These are phyloP conservation scores for Daldinia decipiens DNA, from an alignment of 495 filamentous ascomycete genomes.

Conservation along the genomic window DNA sequence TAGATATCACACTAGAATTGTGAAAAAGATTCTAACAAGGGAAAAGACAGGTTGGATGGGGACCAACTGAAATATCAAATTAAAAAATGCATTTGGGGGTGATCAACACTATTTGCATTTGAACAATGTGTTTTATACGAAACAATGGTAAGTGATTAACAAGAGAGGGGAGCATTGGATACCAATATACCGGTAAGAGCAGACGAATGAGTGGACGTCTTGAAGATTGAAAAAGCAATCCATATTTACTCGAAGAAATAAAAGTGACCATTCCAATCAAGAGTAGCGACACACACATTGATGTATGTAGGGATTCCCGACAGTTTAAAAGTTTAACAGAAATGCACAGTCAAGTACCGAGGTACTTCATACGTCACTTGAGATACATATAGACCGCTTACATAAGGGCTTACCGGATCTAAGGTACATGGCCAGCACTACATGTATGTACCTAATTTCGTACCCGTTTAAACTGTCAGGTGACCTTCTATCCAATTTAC, in stretches of 20 bases:
- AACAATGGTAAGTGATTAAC: neutral
- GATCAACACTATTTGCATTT: neutral
- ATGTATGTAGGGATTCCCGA: no score
- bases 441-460: no score
- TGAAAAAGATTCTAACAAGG: neutral
- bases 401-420: no score
- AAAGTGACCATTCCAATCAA: neutral
- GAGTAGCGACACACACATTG: no score
- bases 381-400: no score
- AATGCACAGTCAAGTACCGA: no score
- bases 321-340: no score
- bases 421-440: no score
- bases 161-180: slow-evolving; percentile 15
- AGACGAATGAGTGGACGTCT: slow-evolving; percentile 14
- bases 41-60: neutral
- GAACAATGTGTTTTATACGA: slow-evolving; percentile 1
- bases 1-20: neutral
- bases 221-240: slow-evolving; percentile 32
- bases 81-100: neutral
- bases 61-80: neutral
- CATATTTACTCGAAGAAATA: slow-evolving; percentile 12
- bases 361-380: no score
- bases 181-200: slow-evolving; percentile 17
- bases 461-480: neutral
- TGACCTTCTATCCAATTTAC: slow-evolving; percentile 26